phyloP scores from a whole-genome alignment of 1,284 basidiomycete species.

The Cryptococcus floricola region DNA sequence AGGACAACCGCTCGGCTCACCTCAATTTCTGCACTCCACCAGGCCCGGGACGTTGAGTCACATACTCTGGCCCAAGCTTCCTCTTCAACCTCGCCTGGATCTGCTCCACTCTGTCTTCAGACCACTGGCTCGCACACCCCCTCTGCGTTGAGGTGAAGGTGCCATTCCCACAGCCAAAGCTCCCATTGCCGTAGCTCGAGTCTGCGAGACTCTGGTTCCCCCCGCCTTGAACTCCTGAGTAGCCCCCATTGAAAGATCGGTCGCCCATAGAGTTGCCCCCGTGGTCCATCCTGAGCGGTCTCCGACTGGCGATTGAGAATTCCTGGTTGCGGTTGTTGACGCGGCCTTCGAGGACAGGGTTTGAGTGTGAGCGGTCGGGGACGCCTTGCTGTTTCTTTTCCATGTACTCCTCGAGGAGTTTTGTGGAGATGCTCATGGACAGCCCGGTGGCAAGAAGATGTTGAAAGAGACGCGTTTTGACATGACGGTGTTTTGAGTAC shows the following conservation, averaged over 20 bases:
- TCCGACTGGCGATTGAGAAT: not conserved
- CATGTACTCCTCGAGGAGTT: not conserved
- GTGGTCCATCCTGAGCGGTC: constrained; percentile 10
- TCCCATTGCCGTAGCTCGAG: constrained; percentile 12
- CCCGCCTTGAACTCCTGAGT: too few species aligned
- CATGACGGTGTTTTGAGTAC: too few species aligned
- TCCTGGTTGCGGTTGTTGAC: not conserved
- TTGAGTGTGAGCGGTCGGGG: not conserved
- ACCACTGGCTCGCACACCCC: constrained; percentile 34
- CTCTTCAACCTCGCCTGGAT: constrained; percentile 79
- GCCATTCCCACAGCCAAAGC: not conserved
- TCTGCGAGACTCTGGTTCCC: too few species aligned
- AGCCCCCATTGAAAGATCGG: too few species aligned
- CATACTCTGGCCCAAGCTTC: constrained; percentile 88
- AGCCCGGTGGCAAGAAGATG: not conserved
- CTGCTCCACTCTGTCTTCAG: constrained; percentile 62
- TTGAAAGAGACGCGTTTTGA: not conserved
- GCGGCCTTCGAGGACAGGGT: not conserved
- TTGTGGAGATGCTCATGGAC: not conserved
- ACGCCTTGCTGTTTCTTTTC: not conserved
- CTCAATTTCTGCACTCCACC: constrained; percentile 59
- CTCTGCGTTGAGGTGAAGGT: not conserved
- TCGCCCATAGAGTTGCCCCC: constrained; percentile 14
- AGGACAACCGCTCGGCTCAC: constrained; percentile 14
- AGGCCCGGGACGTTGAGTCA: constrained; percentile 84